Evolutionary conservation across 345 rosid species (phyloP), one percentile per base, ranked within the genome.

Genomic region (Salix dunnii): DNA sequence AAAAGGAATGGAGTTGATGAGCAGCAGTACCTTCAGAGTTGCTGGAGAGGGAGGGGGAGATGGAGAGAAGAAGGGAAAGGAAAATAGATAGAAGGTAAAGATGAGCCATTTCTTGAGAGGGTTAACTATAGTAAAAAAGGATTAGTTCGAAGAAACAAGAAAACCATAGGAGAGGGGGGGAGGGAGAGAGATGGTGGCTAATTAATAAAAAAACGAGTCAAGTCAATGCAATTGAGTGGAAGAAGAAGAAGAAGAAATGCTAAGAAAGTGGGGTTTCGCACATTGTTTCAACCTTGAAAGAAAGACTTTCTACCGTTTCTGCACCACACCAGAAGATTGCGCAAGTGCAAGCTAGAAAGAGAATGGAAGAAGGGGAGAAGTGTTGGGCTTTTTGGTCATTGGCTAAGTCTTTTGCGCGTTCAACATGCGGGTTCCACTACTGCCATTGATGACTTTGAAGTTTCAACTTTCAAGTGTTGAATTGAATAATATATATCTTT

Each of bases 21-120:
- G 72, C 5, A 53, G 46, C 3, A 62, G 28, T 80, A 89, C 93
- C 93, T 82, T 89, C 93, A 72, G 89, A 79, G 75, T 88, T 89
- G 77, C 90, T 81, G 20, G 88, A 88, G 67, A 86, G 75, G 67
- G 85, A 84, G 35, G 86, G 86, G 10, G 81, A 75, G 69, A 86
- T 35, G n/a, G 74, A 70, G 31, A 84, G 71, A 23, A 82, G 42
- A 79, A 76, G 73, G 65, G 67, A 68, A 55, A 85, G 36, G 20
- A 55, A 36, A 60, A 77, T 62, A 35, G 62, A 49, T 36, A 77
- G 62, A 20, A 58, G 35, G 53, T 80, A 65, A 69, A 71, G 16
- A 67, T 64, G 30, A 77, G 78, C 78, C 90, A 85, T 85, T 30
- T 61, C 60, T 67, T 68, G 3, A 48, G 40, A 27, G 23, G 10